Conservation (phyloP, 2,329 filamentous ascomycete species). For the Aspergillus sp. region DNA sequence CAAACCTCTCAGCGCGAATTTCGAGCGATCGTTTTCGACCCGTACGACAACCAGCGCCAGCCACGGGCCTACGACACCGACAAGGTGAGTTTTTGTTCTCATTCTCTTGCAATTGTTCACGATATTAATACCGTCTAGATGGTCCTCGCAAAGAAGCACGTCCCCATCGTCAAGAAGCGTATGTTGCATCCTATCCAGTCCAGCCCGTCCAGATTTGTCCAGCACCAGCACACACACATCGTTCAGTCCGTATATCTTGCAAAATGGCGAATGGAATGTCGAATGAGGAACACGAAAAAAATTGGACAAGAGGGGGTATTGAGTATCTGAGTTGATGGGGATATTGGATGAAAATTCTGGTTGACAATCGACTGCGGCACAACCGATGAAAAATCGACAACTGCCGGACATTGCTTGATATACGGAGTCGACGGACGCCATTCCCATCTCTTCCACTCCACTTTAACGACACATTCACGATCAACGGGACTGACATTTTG, state of each 20-base stretch:
- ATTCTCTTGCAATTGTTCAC: slow-evolving; percentile 1
- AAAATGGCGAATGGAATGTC: background rate
- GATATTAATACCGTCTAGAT: slow-evolving; percentile 54
- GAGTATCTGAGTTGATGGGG: too few relatives aligned
- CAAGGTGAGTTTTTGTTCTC: slow-evolving; percentile 36
- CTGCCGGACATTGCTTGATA: too few relatives aligned
- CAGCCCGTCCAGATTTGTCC: slow-evolving; percentile 1
- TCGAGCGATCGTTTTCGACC: slow-evolving; percentile 35
- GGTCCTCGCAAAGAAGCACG: slow-evolving; percentile 99
- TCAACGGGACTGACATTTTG: slow-evolving; percentile 22
- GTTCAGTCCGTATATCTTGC: background rate
- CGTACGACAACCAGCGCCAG: slow-evolving; percentile 42
- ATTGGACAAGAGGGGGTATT: background rate
- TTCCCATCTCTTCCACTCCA: too few relatives aligned
- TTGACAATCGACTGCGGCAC: slow-evolving; percentile 5
- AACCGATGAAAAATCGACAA: too few relatives aligned
- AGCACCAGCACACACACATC: slow-evolving; percentile 1
- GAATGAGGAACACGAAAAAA: background rate
- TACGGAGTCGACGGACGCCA: too few relatives aligned
- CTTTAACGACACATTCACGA: too few relatives aligned
- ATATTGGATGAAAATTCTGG: background rate
- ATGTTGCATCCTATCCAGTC: slow-evolving; percentile 50
- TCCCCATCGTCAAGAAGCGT: slow-evolving; percentile 99
- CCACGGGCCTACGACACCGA: slow-evolving; percentile 42
- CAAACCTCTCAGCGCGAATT: slow-evolving; percentile 37